Evolutionary conservation across 192 early-diverging fungal genomes (phyloP), one percentile per base, ranked within the genome.

Genomic region (Coemansia furcata): DNA sequence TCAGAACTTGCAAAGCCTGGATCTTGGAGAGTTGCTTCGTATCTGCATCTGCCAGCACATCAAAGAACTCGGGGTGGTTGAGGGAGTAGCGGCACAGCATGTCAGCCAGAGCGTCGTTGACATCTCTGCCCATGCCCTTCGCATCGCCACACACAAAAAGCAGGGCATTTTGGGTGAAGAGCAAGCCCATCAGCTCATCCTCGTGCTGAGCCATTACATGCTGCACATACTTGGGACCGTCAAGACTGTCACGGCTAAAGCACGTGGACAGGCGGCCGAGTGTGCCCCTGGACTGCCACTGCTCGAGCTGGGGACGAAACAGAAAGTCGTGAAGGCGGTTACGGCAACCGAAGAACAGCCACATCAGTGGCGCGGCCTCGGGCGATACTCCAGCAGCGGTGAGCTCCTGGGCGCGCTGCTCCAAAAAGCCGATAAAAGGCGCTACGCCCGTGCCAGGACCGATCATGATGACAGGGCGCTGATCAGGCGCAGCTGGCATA

Each of bases 361-460:
- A 86, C 43, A 46, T 64, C 11, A 46, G 47, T 2, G 76, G 65
- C n/a, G 35, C 42, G 2, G 67, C 21, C 29, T 19, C 14, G 35
- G 46, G 49, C 43, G 1, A 39, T 29, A 44, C 47, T 66, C 77
- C 76, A 17, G 73, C 69, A 26, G 86, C 76, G 42, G 65, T 63
- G 30, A 80, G 81, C 55, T 87, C 82, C 1, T 67, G 47, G 17
- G 84, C 84, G 49, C 92, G 86, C 59, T 97, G 89, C 72, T 95
- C 83, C 37, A 98, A 76, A 68, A 98, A 97, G 1, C 92, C 90
- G 32, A 95, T 82, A 49, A 98, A 96, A 0, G 97, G 96, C 8
- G 96, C 91, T n/a, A 99, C 87, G 19, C 97, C 97, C 1, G 97
- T 97, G 39, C 96, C 97, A 2, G 96, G 93, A 2, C 91, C 92